Percentiles rank a stretch among this genome's conserved stretches.
Conservation (phyloP, 345 rosid genomes). For the Kernera saxatilis region DNA sequence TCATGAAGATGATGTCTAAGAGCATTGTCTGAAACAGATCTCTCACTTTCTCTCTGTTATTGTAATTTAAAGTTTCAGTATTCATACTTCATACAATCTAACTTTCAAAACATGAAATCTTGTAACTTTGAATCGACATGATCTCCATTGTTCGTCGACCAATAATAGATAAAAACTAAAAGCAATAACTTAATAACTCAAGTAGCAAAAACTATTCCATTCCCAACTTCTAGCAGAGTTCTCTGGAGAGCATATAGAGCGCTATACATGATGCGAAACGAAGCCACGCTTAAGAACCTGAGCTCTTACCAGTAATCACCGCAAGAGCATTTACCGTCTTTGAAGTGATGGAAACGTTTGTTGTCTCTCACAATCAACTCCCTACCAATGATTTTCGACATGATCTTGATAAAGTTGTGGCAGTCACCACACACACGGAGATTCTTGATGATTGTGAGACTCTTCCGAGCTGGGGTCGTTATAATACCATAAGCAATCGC, state of each 20-base stretch:
- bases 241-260: not conserved
- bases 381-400: constrained; percentile 71
- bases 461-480: constrained; percentile 58
- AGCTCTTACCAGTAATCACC: constrained; percentile 52
- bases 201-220: constrained; percentile 10
- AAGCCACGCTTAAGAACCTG: not conserved
- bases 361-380: constrained; percentile 71
- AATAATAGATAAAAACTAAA: not conserved
- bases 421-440: constrained; percentile 73
- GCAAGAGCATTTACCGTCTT: constrained; percentile 54
- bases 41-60: not conserved
- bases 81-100: not conserved
- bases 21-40: not conserved
- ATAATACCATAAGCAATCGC: constrained; percentile 82
- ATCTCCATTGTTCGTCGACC: not conserved
- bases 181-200: not conserved
- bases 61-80: not conserved
- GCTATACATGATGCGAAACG: constrained; percentile 28
- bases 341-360: constrained; percentile 73
- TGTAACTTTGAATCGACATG: not conserved
- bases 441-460: constrained; percentile 72
- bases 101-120: not conserved
- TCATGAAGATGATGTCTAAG: constrained; percentile 70
- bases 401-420: constrained; percentile 82
- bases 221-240: constrained; percentile 1